A percentile compares a stretch with the other conserved stretches of the same genome.
Conservation (phyloP, 208 protist genomes). For the Phytomonas sp. region DNA sequence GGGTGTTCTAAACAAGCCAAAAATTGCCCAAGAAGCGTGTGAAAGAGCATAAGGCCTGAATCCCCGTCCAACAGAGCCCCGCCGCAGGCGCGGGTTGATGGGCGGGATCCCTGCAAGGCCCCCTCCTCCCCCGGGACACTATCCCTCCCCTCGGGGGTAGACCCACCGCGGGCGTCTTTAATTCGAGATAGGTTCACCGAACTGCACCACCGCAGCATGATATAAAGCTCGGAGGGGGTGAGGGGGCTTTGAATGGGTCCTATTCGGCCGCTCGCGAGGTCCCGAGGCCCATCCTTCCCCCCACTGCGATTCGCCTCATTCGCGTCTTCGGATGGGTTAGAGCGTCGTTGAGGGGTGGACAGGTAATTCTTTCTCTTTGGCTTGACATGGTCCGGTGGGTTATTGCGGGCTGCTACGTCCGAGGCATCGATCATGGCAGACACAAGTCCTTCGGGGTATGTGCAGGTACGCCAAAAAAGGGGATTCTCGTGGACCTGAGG, state of each 20-base stretch:
- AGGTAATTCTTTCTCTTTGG: not conserved
- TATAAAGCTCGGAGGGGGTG: not conserved
- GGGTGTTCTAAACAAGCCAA: not conserved
- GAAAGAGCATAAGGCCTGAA: not conserved
- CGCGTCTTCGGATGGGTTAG: not conserved
- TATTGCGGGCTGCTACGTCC: not conserved
- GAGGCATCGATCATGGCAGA: not conserved
- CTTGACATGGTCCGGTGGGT: not conserved
- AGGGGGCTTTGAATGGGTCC: not conserved
- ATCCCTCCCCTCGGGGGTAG: not conserved
- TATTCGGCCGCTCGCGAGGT: too few relatives aligned
- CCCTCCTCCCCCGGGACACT: not conserved
- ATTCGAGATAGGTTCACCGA: not conserved
- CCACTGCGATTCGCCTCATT: not conserved
- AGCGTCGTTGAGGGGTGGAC: not conserved
- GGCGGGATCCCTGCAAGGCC: not conserved
- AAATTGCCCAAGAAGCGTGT: not conserved
- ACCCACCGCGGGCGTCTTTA: not conserved
- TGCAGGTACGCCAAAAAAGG: slow-evolving; percentile 71
- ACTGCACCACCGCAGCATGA: not conserved
- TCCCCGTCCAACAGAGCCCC: not conserved
- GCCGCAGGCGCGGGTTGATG: too few relatives aligned
- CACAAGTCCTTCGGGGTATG: slow-evolving; percentile 48
- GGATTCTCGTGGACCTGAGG: slow-evolving; percentile 25
- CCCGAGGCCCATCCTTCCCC: not conserved